These are phyloP conservation scores for Escallonia rubra DNA, from an alignment of 129 eudicot genomes.

Conservation along the genomic window DNA sequence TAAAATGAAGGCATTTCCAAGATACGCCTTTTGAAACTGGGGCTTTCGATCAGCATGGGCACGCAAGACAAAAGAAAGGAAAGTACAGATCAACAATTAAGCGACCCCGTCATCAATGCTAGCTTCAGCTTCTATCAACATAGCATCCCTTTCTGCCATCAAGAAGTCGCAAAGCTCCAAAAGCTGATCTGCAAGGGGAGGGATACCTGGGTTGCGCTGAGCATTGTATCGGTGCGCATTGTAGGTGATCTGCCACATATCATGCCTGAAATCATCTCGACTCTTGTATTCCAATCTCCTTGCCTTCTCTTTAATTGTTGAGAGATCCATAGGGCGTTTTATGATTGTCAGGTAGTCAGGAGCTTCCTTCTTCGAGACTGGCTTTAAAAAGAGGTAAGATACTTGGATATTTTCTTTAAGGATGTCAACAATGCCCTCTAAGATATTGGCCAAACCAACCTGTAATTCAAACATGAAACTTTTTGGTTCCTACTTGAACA, in stretches of 20 bases:
- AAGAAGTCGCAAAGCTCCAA: slow-evolving; percentile 79
- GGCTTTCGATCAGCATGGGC: no score
- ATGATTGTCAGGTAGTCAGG: slow-evolving; percentile 66
- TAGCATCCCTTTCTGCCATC: slow-evolving; percentile 34
- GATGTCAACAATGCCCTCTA: slow-evolving; percentile 63
- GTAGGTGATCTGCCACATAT: slow-evolving; percentile 64
- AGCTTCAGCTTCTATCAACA: slow-evolving; percentile 67
- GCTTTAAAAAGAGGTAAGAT: slow-evolving; percentile 72
- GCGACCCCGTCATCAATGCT: slow-evolving; percentile 39
- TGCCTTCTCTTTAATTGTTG: slow-evolving; percentile 73
- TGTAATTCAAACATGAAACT: slow-evolving; percentile 8
- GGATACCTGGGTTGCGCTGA: slow-evolving; percentile 71
- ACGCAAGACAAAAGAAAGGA: no score
- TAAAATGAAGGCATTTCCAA: no score
- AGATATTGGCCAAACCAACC: slow-evolving; percentile 79
- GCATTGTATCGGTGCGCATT: slow-evolving; percentile 80
- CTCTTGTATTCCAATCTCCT: slow-evolving; percentile 70
- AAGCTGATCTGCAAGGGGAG: slow-evolving; percentile 87
- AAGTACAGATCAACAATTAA: not conserved
- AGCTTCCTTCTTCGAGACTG: slow-evolving; percentile 86
- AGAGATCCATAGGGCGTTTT: slow-evolving; percentile 73
- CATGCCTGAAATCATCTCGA: slow-evolving; percentile 77
- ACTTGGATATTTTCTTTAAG: slow-evolving; percentile 44
- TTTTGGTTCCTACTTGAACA: no score
- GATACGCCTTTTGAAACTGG: not conserved